phyloP scores from a whole-genome alignment of 1,284 basidiomycete genomes.

The Heliocybe sulcata region DNA sequence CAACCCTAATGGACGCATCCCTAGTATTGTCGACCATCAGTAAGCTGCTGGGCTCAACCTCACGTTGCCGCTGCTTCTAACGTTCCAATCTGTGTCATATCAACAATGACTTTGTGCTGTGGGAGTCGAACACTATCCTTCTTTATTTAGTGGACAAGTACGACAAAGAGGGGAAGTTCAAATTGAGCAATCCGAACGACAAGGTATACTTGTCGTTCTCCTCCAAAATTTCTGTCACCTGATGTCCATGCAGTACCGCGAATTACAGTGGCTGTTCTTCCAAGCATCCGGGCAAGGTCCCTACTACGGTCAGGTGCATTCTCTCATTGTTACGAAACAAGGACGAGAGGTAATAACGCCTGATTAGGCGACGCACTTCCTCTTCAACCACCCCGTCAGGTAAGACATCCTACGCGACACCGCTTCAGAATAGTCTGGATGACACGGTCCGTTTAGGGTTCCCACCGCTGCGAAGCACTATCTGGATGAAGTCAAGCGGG shows the following conservation, averaged over 20 bases:
- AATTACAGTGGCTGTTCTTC: conserved; percentile 21
- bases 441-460: neutral
- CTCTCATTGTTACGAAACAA: no score
- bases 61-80: conserved; percentile 13
- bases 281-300: conserved; percentile 21
- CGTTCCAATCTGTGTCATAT: conserved; percentile 11
- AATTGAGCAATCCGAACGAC: conserved; percentile 14
- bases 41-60: conserved; percentile 19
- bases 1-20: conserved; percentile 26
- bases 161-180: conserved; percentile 23
- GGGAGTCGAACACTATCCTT: conserved; percentile 28
- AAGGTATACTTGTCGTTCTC: neutral
- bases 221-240: no score
- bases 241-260: conserved; percentile 10
- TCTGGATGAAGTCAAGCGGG: neutral
- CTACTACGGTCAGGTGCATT: conserved; percentile 13
- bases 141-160: conserved; percentile 24
- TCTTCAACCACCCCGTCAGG: conserved; percentile 18
- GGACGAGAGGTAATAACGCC: neutral
- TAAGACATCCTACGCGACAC: neutral
- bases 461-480: neutral
- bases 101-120: conserved; percentile 7
- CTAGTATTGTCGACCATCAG: conserved; percentile 25
- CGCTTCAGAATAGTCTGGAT: neutral
- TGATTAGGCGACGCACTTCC: neutral